phyloP scores from a whole-genome alignment of 2,329 filamentous ascomycete genomes.

The Arthrocladium fulminans region DNA sequence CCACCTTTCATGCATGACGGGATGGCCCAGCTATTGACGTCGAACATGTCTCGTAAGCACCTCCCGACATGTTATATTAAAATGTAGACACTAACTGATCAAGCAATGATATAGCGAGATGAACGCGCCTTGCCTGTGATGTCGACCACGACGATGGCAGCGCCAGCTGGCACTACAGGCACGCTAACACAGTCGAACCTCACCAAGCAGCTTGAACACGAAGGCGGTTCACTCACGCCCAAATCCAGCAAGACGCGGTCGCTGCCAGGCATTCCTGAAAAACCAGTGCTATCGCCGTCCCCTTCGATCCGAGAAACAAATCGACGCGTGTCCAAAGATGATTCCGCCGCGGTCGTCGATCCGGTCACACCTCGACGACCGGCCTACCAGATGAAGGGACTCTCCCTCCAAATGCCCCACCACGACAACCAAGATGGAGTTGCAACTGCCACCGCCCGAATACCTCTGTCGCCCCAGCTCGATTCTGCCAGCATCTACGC shows the following conservation, averaged over 20 bases:
- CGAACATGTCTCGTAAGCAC: not conserved
- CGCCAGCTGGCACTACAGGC: slow-evolving; percentile 10
- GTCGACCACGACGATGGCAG: slow-evolving; percentile 18
- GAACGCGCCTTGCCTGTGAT: slow-evolving; percentile 5
- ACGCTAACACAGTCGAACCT: slow-evolving; percentile 17
- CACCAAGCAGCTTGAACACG: slow-evolving; percentile 20
- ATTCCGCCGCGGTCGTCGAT: slow-evolving; percentile 45
- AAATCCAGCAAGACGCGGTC: slow-evolving; percentile 47
- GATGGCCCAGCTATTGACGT: too few relatives aligned
- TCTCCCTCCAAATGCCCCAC: slow-evolving; percentile 62
- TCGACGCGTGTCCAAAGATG: slow-evolving; percentile 53
- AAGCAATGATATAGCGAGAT: not conserved
- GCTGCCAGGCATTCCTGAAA: slow-evolving; percentile 54
- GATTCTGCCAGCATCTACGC: slow-evolving; percentile 78
- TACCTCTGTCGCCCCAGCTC: slow-evolving; percentile 74
- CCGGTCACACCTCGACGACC: slow-evolving; percentile 68
- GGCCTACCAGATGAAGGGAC: slow-evolving; percentile 52
- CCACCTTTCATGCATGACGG: not conserved
- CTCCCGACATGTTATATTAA: not conserved
- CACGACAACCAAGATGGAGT: slow-evolving; percentile 30
- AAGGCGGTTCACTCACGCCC: slow-evolving; percentile 18
- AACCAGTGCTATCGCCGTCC: slow-evolving; percentile 49
- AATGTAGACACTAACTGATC: not conserved
- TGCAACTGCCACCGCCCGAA: slow-evolving; percentile 47
- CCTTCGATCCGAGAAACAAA: slow-evolving; percentile 49